Percentiles rank a stretch among this genome's conserved stretches.
Evolutionary conservation across 805 yeast genomes (phyloP).

Genomic region (Candida namnaoensis): DNA sequence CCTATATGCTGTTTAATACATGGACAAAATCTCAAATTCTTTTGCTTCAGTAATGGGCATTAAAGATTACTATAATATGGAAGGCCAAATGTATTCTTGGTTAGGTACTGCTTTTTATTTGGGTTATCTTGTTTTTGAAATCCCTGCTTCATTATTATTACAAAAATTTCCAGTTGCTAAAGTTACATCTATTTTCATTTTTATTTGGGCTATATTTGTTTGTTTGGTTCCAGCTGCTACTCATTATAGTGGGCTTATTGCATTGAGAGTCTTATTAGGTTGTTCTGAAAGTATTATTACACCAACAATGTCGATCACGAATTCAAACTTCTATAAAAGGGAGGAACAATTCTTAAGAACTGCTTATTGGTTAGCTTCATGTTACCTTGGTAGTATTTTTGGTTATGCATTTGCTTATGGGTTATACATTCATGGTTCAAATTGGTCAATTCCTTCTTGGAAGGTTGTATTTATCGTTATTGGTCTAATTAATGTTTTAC

Average conservation of each 20-base stretch:
- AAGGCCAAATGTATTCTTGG: conserved; percentile 32
- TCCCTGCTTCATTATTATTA: conserved; percentile 32
- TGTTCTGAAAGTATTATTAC: conserved; percentile 31
- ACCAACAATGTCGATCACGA: conserved; percentile 36
- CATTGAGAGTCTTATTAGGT: conserved; percentile 32
- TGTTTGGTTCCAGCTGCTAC: conserved; percentile 21
- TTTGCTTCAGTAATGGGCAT: conserved; percentile 31
- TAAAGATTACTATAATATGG: conserved; percentile 25
- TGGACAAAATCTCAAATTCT: conserved; percentile 29
- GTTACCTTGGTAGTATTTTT: conserved; percentile 34
- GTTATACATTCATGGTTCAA: conserved; percentile 21
- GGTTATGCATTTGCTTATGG: conserved; percentile 46
- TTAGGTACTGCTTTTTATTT: conserved; percentile 34
- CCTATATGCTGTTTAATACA: conserved; percentile 26
- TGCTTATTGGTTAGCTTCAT: conserved; percentile 31
- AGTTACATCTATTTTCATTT: conserved; percentile 21
- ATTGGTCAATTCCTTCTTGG: conserved; percentile 33
- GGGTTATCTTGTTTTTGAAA: conserved; percentile 37
- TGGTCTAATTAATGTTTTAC: conserved; percentile 39
- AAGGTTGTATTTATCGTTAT: conserved; percentile 38
- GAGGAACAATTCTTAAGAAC: conserved; percentile 26
- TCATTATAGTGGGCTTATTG: conserved; percentile 32
- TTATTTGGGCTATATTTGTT: conserved; percentile 30
- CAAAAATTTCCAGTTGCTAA: conserved; percentile 34
- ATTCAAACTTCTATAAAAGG: conserved; percentile 38